phyloP scores from a whole-genome alignment of 2,329 filamentous ascomycete species.

The Xylariomycetidae sp. region DNA sequence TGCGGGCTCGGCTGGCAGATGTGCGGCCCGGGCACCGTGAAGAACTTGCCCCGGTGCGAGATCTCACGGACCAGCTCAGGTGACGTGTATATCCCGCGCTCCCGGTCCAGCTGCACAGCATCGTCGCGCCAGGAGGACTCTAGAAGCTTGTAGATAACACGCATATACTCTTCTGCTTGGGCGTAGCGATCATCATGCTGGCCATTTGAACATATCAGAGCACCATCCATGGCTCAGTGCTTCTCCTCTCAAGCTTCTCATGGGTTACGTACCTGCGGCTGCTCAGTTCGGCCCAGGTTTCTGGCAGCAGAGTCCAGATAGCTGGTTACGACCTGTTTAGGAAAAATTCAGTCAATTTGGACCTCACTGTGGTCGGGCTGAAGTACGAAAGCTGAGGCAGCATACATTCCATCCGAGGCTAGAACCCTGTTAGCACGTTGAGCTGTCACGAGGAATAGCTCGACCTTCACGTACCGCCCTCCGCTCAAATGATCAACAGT shows the following conservation, averaged over 20 bases:
- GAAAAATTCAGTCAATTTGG: too few species aligned
- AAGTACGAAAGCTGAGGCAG: too few species aligned
- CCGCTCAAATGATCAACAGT: constrained; percentile 65
- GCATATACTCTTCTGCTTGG: constrained; percentile 59
- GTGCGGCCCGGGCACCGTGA: constrained; percentile 59
- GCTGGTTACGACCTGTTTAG: constrained; percentile 58
- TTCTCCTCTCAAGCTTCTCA: too few species aligned
- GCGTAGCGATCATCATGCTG: constrained; percentile 63
- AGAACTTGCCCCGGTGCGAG: constrained; percentile 61
- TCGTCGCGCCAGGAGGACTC: constrained; percentile 65
- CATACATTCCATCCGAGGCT: constrained; percentile 53
- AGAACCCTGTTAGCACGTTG: background rate
- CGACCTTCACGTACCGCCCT: constrained; percentile 42
- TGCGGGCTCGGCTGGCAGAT: constrained; percentile 64
- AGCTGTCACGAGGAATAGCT: background rate
- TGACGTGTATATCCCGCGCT: constrained; percentile 52
- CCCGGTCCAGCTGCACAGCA: constrained; percentile 56
- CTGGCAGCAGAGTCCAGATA: constrained; percentile 66
- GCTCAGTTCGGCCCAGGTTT: constrained; percentile 57
- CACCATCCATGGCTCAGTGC: too few species aligned
- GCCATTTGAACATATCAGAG: constrained; percentile 1
- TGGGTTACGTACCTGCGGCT: constrained; percentile 39
- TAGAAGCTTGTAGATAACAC: constrained; percentile 62
- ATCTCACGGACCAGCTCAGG: constrained; percentile 56
- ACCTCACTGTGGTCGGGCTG: too few species aligned